These are phyloP conservation scores for Albugo laibachii DNA, from an alignment of 352 stramenopile genomes.

Conservation along the genomic window DNA sequence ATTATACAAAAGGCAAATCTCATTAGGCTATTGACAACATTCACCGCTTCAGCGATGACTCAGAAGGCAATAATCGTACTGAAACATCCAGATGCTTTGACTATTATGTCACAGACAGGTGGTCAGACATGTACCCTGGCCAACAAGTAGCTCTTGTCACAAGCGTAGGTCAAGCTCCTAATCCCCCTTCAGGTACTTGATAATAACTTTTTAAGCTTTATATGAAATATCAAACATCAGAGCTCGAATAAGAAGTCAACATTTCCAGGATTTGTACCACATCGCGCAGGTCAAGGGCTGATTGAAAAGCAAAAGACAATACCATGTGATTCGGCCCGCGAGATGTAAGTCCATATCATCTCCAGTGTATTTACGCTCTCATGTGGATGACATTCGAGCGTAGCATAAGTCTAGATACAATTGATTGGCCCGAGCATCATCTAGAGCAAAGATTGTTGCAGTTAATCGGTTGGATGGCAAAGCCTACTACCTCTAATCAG, in stretches of 20 bases:
- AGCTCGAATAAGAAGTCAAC: not conserved
- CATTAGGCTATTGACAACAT: not conserved
- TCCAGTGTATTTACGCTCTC: not conserved
- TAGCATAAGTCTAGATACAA: constrained; percentile 51
- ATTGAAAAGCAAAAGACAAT: not conserved
- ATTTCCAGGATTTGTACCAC: not conserved
- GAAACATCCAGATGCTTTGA: constrained; percentile 1
- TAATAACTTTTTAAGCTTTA: no score
- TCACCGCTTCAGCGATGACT: not conserved
- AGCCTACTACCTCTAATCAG: no score
- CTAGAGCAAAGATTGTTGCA: constrained; percentile 41
- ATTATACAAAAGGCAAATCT: not conserved
- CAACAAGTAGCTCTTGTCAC: constrained; percentile 35
- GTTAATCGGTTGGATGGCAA: constrained; percentile 30
- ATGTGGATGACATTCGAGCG: not conserved
- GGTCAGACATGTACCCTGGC: constrained; percentile 30
- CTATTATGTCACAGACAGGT: constrained; percentile 21
- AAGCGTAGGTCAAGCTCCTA: constrained; percentile 20
- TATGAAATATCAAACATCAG: no score
- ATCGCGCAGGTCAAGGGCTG: not conserved
- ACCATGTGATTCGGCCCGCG: no score
- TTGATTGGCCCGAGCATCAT: constrained; percentile 42
- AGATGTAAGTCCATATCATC: not conserved
- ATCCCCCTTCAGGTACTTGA: constrained; percentile 12
- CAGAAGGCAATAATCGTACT: not conserved